Percentiles rank a stretch among this genome's conserved stretches.
Conservation (phyloP, 176 grass and related monocot genomes). For the Aechmea fasciata region DNA sequence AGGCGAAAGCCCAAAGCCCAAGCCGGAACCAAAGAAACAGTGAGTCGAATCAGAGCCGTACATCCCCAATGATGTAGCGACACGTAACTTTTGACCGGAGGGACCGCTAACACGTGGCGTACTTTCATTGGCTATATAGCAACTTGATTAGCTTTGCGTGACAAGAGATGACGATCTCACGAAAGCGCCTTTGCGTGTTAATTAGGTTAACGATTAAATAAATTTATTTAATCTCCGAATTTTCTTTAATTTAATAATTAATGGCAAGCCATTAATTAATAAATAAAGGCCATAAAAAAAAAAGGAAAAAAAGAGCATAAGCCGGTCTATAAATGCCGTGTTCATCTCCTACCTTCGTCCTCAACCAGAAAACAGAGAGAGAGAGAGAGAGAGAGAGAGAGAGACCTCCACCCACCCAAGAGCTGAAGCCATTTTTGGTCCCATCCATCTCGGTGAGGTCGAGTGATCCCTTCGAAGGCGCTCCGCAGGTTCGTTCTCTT, state of each 20-base stretch:
- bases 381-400: slow-evolving; percentile 37
- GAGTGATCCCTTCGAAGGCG: slow-evolving; percentile 40
- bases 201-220: slow-evolving; percentile 4
- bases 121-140: neutral
- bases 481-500: slow-evolving; percentile 59
- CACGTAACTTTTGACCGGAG: no score
- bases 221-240: neutral
- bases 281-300: neutral
- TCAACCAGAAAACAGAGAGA: slow-evolving; percentile 2
- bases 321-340: slow-evolving; percentile 41
- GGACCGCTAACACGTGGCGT: slow-evolving; percentile 13
- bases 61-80: no score
- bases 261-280: neutral
- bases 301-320: no score
- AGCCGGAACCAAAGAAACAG: no score
- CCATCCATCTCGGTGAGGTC: slow-evolving; percentile 61
- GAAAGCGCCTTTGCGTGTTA: slow-evolving; percentile 29
- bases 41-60: no score
- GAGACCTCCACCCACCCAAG: slow-evolving; percentile 39
- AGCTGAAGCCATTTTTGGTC: slow-evolving; percentile 21
- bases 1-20: no score
- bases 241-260: neutral
- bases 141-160: neutral
- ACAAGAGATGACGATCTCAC: slow-evolving; percentile 11
- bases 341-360: slow-evolving; percentile 26